phyloP scores from a whole-genome alignment of 495 filamentous ascomycete genomes.

The Penicillium ucsense region DNA sequence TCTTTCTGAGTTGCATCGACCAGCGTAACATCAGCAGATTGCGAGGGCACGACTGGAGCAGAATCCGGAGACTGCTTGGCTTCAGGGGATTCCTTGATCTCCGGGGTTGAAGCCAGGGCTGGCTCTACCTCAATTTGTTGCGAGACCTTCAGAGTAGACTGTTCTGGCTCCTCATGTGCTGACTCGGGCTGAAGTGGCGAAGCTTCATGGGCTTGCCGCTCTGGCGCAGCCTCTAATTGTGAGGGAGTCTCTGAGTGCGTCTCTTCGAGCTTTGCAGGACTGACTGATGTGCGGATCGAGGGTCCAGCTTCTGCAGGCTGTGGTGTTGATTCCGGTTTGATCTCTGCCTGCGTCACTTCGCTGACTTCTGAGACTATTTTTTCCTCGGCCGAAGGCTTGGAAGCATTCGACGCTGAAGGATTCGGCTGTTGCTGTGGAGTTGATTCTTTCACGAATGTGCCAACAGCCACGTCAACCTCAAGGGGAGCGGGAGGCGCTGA shows the following conservation, averaged over 20 bases:
- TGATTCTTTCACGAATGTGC: neutral
- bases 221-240: neutral
- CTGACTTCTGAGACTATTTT: neutral
- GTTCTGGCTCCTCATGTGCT: neutral
- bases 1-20: constrained; percentile 1
- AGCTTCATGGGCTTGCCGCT: neutral
- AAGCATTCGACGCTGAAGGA: neutral
- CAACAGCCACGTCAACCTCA: neutral
- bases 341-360: constrained; percentile 1
- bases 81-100: neutral
- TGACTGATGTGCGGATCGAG: neutral
- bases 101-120: neutral
- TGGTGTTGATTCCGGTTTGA: constrained; percentile 1
- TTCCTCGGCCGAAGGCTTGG: neutral
- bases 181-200: neutral
- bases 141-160: neutral
- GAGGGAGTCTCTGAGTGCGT: neutral
- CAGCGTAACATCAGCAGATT: constrained; percentile 6
- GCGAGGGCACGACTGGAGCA: neutral
- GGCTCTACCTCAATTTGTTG: neutral
- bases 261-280: constrained; percentile 3
- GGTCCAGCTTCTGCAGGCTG: neutral
- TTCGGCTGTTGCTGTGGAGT: neutral
- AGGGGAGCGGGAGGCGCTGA: neutral
- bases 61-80: neutral